Conservation (phyloP, 106 monocot genomes). For the Xerophyta viscosa region DNA sequence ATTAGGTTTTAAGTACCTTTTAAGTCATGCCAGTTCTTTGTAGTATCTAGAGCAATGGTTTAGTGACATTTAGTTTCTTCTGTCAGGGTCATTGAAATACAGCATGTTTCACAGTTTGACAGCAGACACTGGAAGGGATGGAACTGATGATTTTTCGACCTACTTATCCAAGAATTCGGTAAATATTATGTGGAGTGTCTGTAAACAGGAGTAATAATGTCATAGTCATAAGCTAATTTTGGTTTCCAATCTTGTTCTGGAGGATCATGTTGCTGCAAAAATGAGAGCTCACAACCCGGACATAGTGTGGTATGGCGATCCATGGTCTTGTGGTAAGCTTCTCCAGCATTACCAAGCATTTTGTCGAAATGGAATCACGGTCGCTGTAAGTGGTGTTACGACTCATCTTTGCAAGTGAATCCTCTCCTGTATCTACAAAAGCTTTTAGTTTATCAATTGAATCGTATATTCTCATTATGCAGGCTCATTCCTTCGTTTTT, state of each 20-base stretch:
- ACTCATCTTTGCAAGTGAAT: background rate
- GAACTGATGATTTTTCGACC: conserved; percentile 29
- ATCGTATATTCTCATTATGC: conserved; percentile 12
- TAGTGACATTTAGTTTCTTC: too few relatives aligned
- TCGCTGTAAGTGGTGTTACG: conserved; percentile 71
- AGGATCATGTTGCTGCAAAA: conserved; percentile 28
- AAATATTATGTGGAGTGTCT: conserved; percentile 7
- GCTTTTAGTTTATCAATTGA: background rate
- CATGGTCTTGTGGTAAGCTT: conserved; percentile 77
- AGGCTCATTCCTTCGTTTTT: conserved; percentile 83
- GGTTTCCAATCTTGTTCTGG: conserved; percentile 7
- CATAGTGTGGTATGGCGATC: conserved; percentile 66
- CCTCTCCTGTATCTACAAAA: background rate
- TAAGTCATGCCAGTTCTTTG: too few relatives aligned
- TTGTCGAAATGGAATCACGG: conserved; percentile 61
- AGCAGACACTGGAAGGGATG: conserved; percentile 17
- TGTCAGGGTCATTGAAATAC: conserved; percentile 21
- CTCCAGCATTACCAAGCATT: conserved; percentile 77
- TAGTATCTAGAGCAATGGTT: too few relatives aligned
- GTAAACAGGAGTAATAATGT: conserved; percentile 38
- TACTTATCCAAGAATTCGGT: conserved; percentile 28
- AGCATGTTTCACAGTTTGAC: conserved; percentile 4
- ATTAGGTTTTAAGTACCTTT: too few relatives aligned
- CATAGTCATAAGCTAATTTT: background rate
- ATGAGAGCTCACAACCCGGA: conserved; percentile 35